Evolutionary conservation across 1,284 basidiomycete species (phyloP), one percentile per base, ranked within the genome.

Genomic region (Lentinula novae-zelandiae): DNA sequence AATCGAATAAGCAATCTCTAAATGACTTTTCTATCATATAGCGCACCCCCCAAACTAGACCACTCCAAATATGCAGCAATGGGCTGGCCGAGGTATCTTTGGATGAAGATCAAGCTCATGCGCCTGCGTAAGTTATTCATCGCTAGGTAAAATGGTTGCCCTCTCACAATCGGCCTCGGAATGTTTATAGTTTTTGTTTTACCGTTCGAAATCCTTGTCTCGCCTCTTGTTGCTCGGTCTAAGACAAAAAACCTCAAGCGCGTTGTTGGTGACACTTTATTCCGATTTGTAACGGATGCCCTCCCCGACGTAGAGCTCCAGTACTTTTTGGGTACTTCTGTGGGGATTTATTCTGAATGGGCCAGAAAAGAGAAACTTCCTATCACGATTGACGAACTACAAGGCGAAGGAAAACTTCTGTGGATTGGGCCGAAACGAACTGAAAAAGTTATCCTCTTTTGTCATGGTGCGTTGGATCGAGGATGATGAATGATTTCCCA

Each of bases 351-450:
- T 33, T 53, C 57, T n/a, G 17, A 31, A 6, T 58, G 54, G 51
- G 33, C 60, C 13, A 38, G 51, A n/a, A 31, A 51, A 7, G 46
- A 59, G 15, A 50, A 50, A 5, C 34, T 55, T 7, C 42, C 51
- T 2, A 48, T 54, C 12, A 20, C 66, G 2, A 63, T 71, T 1
- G 71, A 71, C 20, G 66, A 69, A 27, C n/a, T 73, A 7, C 68
- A 65, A 10, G 60, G 67, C 1, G 66, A 63, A 33, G 69, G 64
- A 0, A 68, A 60, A 46, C 55, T 73, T 15, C 57, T 72, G 13
- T 74, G 73, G 72, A 65, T 74, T 44, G 66, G 65, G 13, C 66
- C 66, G 3, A 69, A 68, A 44, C 50, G 62, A 7, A 66, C 64
- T 2, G 67, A 71, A 31, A 66, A 65, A 10, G 68, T 73, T 20